Conservation (phyloP, 495 filamentous ascomycete genomes). For the Lasiosphaeria ovina region DNA sequence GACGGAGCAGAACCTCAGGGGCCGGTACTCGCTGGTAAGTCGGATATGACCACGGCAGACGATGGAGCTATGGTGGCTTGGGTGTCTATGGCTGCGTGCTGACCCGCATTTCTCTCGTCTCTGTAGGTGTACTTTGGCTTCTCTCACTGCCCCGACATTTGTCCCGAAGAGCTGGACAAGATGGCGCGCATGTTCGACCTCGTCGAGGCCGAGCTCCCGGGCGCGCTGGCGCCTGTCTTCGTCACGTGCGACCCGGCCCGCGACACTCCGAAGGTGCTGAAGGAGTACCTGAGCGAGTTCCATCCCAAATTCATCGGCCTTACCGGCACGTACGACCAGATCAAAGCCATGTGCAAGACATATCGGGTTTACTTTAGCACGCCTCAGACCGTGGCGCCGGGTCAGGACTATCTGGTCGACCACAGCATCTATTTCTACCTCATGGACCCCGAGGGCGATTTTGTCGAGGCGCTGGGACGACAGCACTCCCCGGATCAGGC, state of each 20-base stretch:
- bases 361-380: slow-evolving; percentile 98
- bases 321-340: slow-evolving; percentile 88
- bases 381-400: slow-evolving; percentile 78
- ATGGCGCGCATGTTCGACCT: slow-evolving; percentile 92
- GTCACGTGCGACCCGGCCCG: slow-evolving; percentile 93
- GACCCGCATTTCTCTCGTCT: neutral
- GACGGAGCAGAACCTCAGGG: slow-evolving; percentile 75
- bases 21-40: slow-evolving; percentile 72
- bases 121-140: slow-evolving; percentile 90
- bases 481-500: slow-evolving; percentile 88
- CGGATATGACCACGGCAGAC: neutral
- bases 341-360: slow-evolving; percentile 87
- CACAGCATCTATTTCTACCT: slow-evolving; percentile 99
- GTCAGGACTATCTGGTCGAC: slow-evolving; percentile 95
- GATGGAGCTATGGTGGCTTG: neutral
- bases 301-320: slow-evolving; percentile 83
- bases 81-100: neutral
- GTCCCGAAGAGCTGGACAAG: slow-evolving; percentile 97
- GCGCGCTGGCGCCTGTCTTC: slow-evolving; percentile 65
- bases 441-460: slow-evolving; percentile 98
- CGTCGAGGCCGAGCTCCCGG: slow-evolving; percentile 53
- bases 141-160: slow-evolving; percentile 97
- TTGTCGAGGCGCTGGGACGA: slow-evolving; percentile 93
- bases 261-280: slow-evolving; percentile 80
- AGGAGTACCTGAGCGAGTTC: slow-evolving; percentile 86